A percentile compares a stretch with the other conserved stretches of the same genome.
Conservation (phyloP, 768 basidiomycete species). For the Auriscalpium orientale region DNA sequence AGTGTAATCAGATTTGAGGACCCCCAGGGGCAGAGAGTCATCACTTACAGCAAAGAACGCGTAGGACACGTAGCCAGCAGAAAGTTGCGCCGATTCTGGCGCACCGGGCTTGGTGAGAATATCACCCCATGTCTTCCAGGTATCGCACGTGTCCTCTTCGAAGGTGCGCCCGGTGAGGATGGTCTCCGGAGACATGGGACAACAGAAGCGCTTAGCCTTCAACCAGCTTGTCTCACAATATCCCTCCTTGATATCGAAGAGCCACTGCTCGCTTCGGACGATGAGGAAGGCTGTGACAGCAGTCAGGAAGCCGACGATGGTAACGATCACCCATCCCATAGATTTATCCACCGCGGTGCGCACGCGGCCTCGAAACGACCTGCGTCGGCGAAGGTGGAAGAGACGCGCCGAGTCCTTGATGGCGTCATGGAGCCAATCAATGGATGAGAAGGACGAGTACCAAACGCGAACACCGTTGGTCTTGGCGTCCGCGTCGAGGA, state of each 20-base stretch:
- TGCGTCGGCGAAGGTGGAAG: slow-evolving; percentile 59
- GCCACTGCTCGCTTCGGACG: slow-evolving; percentile 75
- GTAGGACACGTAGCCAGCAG: slow-evolving; percentile 64
- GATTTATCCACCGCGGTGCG: slow-evolving; percentile 65
- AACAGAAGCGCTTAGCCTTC: slow-evolving; percentile 79
- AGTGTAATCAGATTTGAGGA: background rate
- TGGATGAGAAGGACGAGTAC: slow-evolving; percentile 85
- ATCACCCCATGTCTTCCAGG: slow-evolving; percentile 75
- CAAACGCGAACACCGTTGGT: slow-evolving; percentile 88
- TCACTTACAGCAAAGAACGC: slow-evolving; percentile 67
- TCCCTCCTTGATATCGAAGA: slow-evolving; percentile 92
- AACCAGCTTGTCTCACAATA: slow-evolving; percentile 68
- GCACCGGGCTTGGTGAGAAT: slow-evolving; percentile 33
- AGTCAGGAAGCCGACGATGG: slow-evolving; percentile 79
- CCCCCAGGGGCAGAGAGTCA: background rate
- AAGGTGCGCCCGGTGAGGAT: slow-evolving; percentile 9
- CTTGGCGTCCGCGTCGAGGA: slow-evolving; percentile 48
- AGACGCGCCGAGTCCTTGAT: slow-evolving; percentile 89
- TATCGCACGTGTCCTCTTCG: slow-evolving; percentile 40
- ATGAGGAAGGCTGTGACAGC: slow-evolving; percentile 84
- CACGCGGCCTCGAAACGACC: slow-evolving; percentile 60
- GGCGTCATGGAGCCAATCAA: slow-evolving; percentile 95
- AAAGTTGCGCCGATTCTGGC: slow-evolving; percentile 29
- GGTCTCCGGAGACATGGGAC: slow-evolving; percentile 32
- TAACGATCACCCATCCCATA: slow-evolving; percentile 85